Evolutionary conservation across 1,284 basidiomycete species (phyloP).

Genomic region (Tilletia indica): DNA sequence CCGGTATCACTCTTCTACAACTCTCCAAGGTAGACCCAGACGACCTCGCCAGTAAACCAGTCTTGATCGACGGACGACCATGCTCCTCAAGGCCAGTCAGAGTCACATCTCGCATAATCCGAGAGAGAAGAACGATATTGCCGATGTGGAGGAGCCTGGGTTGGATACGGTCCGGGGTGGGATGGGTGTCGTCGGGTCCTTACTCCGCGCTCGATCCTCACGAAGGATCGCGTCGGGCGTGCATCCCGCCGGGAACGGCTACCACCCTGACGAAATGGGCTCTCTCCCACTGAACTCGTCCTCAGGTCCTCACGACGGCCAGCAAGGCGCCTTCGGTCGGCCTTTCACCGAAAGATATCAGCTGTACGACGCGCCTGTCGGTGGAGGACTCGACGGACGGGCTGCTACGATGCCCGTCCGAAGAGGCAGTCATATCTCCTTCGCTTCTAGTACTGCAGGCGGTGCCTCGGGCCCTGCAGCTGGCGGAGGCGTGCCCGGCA

Average conservation of each 20-base stretch:
- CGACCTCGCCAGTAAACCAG: slow-evolving; percentile 44
- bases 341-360: slow-evolving; percentile 42
- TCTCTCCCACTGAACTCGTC: neutral
- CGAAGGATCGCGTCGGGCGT: slow-evolving; percentile 36
- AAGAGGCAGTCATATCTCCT: slow-evolving; percentile 13
- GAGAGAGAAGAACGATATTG: slow-evolving; percentile 27
- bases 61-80: slow-evolving; percentile 43
- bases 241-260: slow-evolving; percentile 42
- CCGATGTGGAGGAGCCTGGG: slow-evolving; percentile 43
- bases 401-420: neutral
- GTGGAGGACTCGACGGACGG: neutral
- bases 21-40: slow-evolving; percentile 72
- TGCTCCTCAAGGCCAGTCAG: slow-evolving; percentile 48
- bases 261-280: slow-evolving; percentile 20
- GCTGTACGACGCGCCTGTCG: slow-evolving; percentile 46
- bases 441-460: slow-evolving; percentile 10
- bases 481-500: neutral
- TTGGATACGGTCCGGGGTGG: slow-evolving; percentile 53
- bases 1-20: slow-evolving; percentile 90
- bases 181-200: slow-evolving; percentile 51
- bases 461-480: neutral
- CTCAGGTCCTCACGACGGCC: neutral
- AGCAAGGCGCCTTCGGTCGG: slow-evolving; percentile 20
- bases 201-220: slow-evolving; percentile 51
- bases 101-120: slow-evolving; percentile 34